These are phyloP conservation scores for Lipomyces starkeyi DNA, from an alignment of 805 yeast species.

Conservation along the genomic window DNA sequence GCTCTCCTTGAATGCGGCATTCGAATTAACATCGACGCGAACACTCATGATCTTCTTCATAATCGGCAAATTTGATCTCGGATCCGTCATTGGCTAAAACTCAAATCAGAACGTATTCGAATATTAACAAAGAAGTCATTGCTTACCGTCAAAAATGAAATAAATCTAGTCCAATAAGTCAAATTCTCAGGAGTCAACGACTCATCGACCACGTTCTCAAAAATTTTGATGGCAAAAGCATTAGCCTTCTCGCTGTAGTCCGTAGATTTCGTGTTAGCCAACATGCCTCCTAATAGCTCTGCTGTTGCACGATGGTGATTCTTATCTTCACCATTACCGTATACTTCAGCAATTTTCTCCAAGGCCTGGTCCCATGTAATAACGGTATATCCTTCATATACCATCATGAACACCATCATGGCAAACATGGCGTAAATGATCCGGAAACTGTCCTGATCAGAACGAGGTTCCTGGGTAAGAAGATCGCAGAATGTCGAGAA, in stretches of 20 bases:
- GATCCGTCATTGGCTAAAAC: slow-evolving; percentile 50
- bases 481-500: slow-evolving; percentile 55
- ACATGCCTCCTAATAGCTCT: slow-evolving; percentile 71
- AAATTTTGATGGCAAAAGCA: slow-evolving; percentile 48
- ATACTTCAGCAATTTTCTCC: slow-evolving; percentile 55
- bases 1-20: slow-evolving; percentile 69
- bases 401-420: slow-evolving; percentile 56
- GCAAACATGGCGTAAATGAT: slow-evolving; percentile 67
- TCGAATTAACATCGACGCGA: slow-evolving; percentile 56
- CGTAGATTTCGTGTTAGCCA: slow-evolving; percentile 47
- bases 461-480: slow-evolving; percentile 63
- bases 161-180: slow-evolving; percentile 74
- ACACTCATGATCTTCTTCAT: slow-evolving; percentile 55
- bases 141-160: slow-evolving; percentile 62
- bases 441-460: slow-evolving; percentile 66
- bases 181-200: slow-evolving; percentile 76
- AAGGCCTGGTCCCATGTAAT: slow-evolving; percentile 60
- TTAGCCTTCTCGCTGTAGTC: slow-evolving; percentile 23
- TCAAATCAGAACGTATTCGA: background rate
- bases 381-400: slow-evolving; percentile 53
- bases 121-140: slow-evolving; percentile 8
- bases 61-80: slow-evolving; percentile 65
- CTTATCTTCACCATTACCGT: slow-evolving; percentile 65
- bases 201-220: slow-evolving; percentile 52
- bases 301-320: slow-evolving; percentile 75